Base-by-base conservation (phyloP, 192 early-diverging fungal genomes). In the Backusella mclennaniae region DNA sequence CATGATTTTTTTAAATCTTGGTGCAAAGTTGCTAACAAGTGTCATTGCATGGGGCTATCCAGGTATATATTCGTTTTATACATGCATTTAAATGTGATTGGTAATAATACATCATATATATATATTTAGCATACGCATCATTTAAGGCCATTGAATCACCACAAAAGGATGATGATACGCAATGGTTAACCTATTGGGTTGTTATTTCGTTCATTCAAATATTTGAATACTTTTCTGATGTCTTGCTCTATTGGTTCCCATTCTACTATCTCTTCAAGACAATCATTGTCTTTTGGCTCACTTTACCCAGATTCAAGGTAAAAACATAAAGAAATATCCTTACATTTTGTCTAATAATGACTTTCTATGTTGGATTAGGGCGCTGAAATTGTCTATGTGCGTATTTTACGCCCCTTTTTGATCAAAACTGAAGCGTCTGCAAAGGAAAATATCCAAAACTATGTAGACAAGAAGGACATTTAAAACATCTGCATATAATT, bases 231-330 rank as follows among this genome's bases (percentile, higher is more conserved):
- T 99, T 98, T 80, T 88, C 91, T 31, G 94, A 97, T 69, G 66
- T 93, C 69, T 59, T 99, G 6, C 84, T 97, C 31, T 94, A 96
- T 89, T 99, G 97, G 96, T 82, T 96, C 74, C 95, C 96, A 39
- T 96, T 99, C 86, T 99, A 96, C 88, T 97, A 95, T 83, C 83
- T 92, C 72, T 88, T 98, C 86, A 99, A 99, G 89, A 92, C 95
- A 15, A 81, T 91, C 15, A 87, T 97, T 73, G 86, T 97, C 76
- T 78, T 97, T 69, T 99, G 93, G 92, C 89, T 97, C 49, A 85
- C 92, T 83, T 77, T 93, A 66, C 95, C 94, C 73, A 84, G 87
- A 75, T 91, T 91, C 80, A 79, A 83, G 69, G 86, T 91, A 83
- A 75, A 81, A 12, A 29, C 6, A 23, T 17, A 56, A 23, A 12